Conservation (phyloP, 179 eudicot genomes). For the Silene vulgaris region DNA sequence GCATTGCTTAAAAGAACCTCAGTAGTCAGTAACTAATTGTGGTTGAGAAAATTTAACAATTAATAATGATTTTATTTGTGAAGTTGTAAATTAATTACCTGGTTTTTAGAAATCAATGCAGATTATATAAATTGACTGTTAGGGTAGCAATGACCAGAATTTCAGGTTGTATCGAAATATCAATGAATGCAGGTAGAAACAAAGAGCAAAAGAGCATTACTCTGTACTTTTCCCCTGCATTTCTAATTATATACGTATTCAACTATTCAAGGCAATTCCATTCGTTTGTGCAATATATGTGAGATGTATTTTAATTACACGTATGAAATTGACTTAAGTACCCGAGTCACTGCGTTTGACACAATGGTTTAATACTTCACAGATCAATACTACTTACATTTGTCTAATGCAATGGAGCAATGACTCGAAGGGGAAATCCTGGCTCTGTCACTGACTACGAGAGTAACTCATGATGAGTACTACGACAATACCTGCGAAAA, state of each 20-base stretch:
- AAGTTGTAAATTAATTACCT: background rate
- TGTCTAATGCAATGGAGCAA: too few species aligned
- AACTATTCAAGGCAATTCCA: background rate
- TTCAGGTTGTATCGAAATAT: background rate
- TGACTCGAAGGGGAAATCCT: too few species aligned
- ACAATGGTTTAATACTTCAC: too few species aligned
- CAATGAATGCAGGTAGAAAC: background rate
- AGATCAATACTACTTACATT: too few species aligned
- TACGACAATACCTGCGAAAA: background rate
- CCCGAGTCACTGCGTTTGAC: too few species aligned
- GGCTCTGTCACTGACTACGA: too few species aligned
- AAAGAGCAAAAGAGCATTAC: background rate
- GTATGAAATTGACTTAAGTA: too few species aligned
- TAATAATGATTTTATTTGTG: constrained; percentile 6
- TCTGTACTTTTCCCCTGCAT: background rate
- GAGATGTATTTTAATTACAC: background rate
- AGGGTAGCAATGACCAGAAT: background rate
- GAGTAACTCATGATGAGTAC: too few species aligned
- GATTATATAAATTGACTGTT: background rate
- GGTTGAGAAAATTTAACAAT: constrained; percentile 9
- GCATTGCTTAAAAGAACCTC: constrained; percentile 3
- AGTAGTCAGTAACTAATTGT: background rate
- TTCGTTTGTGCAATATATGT: background rate
- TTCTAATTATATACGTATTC: too few species aligned
- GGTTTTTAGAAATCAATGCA: background rate